These are phyloP conservation scores for Ceratobasidium sp. DNA, from an alignment of 1,284 basidiomycete species.

Conservation along the genomic window DNA sequence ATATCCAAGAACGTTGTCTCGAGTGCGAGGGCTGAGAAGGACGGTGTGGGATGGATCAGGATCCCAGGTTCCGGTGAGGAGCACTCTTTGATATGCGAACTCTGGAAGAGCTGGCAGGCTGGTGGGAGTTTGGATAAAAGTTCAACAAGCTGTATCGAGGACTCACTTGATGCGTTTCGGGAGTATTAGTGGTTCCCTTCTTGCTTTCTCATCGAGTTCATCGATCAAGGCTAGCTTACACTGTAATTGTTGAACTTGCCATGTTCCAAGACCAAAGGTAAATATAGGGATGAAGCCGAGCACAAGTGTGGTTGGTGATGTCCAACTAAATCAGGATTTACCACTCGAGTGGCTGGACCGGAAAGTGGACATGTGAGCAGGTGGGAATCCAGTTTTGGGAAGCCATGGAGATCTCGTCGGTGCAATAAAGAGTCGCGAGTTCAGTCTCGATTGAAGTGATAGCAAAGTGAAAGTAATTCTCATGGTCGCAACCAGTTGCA, in stretches of 20 bases:
- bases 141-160: constrained; percentile 5
- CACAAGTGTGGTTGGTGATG: constrained; percentile 81
- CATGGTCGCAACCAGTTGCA: constrained; percentile 18
- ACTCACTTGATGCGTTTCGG: constrained; percentile 91
- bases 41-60: constrained; percentile 74
- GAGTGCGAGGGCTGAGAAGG: constrained; percentile 86
- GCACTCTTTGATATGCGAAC: constrained; percentile 88
- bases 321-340: constrained; percentile 44
- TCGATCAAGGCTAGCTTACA: constrained; percentile 98
- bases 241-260: constrained; percentile 90
- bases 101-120: constrained; percentile 77
- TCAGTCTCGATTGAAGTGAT: constrained; percentile 5
- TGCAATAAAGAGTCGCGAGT: neutral
- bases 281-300: constrained; percentile 91
- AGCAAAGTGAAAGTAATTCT: neutral
- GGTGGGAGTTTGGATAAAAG: constrained; percentile 9
- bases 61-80: constrained; percentile 82
- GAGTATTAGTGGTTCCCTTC: constrained; percentile 81
- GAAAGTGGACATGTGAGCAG: constrained; percentile 9
- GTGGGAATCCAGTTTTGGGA: neutral
- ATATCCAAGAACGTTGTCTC: constrained; percentile 89
- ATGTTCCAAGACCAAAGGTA: constrained; percentile 92
- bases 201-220: constrained; percentile 92
- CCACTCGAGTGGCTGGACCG: neutral
- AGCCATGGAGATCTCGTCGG: neutral